These are phyloP conservation scores for Cladorrhinum samala DNA, from an alignment of 495 filamentous ascomycete genomes.

Conservation along the genomic window DNA sequence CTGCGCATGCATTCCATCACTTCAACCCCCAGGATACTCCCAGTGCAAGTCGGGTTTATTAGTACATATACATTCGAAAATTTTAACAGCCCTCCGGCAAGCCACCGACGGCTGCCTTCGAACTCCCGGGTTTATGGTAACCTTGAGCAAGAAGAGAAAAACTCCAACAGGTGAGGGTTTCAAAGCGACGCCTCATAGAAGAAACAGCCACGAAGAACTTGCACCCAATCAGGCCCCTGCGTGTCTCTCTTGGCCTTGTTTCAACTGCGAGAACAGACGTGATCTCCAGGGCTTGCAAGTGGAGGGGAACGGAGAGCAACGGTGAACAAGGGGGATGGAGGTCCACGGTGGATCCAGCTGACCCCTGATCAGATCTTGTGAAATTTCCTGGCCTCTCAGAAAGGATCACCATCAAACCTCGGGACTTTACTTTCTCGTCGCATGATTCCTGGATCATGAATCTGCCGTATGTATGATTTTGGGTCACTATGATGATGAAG, in stretches of 20 bases:
- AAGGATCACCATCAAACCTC: background rate
- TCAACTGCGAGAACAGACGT: constrained; percentile 30
- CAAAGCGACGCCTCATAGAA: background rate
- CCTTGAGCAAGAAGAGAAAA: constrained; percentile 1
- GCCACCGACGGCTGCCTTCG: too few species aligned
- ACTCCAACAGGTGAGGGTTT: background rate
- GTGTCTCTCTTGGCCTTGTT: constrained; percentile 19
- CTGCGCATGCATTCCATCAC: too few species aligned
- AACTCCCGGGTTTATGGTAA: too few species aligned
- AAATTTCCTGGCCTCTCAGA: background rate
- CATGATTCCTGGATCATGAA: too few species aligned
- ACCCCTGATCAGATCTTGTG: background rate
- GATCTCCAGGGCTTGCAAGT: constrained; percentile 7
- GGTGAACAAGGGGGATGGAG: background rate
- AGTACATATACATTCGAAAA: too few species aligned
- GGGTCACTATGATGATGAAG: background rate
- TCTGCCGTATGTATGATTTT: too few species aligned
- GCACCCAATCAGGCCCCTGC: background rate
- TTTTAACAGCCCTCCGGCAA: too few species aligned
- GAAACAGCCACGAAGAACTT: background rate
- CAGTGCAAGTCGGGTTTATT: too few species aligned
- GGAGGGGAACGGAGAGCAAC: constrained; percentile 8
- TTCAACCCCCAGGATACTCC: too few species aligned
- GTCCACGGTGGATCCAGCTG: background rate
- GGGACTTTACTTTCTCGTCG: too few species aligned